These are phyloP conservation scores for Entomortierella lignicola DNA, from an alignment of 192 early-diverging fungal species.

Conservation along the genomic window DNA sequence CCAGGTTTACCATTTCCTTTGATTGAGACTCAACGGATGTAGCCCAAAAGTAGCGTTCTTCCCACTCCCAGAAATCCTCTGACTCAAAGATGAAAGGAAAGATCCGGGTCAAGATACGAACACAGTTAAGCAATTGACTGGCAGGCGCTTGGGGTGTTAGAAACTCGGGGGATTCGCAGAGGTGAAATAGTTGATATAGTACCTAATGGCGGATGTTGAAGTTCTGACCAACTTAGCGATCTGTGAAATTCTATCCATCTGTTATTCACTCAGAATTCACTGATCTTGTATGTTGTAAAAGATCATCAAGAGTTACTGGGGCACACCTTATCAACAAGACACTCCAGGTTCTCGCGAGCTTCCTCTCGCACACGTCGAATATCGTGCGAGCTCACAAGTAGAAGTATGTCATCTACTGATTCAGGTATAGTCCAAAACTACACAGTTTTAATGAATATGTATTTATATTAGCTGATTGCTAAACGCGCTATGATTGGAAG, in stretches of 20 bases:
- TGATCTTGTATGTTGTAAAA: too few relatives aligned
- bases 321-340: slow-evolving; percentile 77
- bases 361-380: slow-evolving; percentile 81
- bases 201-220: slow-evolving; percentile 22
- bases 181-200: slow-evolving; percentile 62
- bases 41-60: slow-evolving; percentile 75
- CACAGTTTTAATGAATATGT: neutral
- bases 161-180: slow-evolving; percentile 64
- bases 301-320: too few relatives aligned
- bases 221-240: neutral
- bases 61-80: slow-evolving; percentile 60
- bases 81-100: slow-evolving; percentile 88
- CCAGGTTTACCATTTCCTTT: too few relatives aligned
- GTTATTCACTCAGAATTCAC: too few relatives aligned
- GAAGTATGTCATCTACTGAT: slow-evolving; percentile 85
- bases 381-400: slow-evolving; percentile 86
- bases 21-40: slow-evolving; percentile 1
- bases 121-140: slow-evolving; percentile 81
- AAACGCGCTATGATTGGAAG: too few relatives aligned
- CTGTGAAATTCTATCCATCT: too few relatives aligned
- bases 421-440: slow-evolving; percentile 84
- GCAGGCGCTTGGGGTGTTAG: slow-evolving; percentile 63
- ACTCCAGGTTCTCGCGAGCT: slow-evolving; percentile 81
- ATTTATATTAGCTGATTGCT: slow-evolving; percentile 21
- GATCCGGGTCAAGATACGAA: slow-evolving; percentile 85